phyloP scores from a whole-genome alignment of 768 basidiomycete species.

The Mrakia blollopis region DNA sequence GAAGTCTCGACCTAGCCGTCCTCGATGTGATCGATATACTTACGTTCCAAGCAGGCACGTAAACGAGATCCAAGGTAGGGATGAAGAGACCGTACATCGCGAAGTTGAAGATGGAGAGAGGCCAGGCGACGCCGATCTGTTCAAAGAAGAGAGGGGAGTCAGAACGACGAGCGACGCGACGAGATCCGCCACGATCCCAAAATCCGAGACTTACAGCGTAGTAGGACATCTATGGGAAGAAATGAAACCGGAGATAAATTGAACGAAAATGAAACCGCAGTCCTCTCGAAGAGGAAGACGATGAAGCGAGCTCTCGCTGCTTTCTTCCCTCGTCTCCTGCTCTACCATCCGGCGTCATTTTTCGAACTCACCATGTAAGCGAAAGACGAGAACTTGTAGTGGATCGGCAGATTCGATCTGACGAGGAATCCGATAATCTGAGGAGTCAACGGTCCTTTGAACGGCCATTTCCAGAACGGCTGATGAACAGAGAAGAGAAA shows the following conservation, averaged over 20 bases:
- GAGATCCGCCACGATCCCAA: too few relatives aligned
- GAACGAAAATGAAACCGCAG: too few relatives aligned
- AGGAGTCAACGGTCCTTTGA: conserved; percentile 67
- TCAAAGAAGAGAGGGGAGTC: too few relatives aligned
- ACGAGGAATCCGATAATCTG: conserved; percentile 43
- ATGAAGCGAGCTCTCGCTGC: background rate
- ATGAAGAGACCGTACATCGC: conserved; percentile 37
- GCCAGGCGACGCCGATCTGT: conserved; percentile 7
- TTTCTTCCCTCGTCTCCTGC: too few relatives aligned
- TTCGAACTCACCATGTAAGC: conserved; percentile 50
- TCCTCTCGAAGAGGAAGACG: too few relatives aligned
- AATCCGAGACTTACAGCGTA: too few relatives aligned
- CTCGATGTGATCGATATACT: too few relatives aligned
- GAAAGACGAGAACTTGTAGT: conserved; percentile 54
- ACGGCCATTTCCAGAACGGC: conserved; percentile 57
- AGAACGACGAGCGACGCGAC: too few relatives aligned
- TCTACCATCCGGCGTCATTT: too few relatives aligned
- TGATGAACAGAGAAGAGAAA: background rate
- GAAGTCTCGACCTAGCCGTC: too few relatives aligned
- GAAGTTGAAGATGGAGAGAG: conserved; percentile 17
- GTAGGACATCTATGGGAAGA: conserved; percentile 9
- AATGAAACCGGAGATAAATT: too few relatives aligned
- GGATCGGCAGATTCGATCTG: conserved; percentile 48
- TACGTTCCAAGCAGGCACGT: background rate
- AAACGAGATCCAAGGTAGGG: conserved; percentile 35